Evolutionary conservation across 306 rosid species (phyloP).

Genomic region (Citrullus colocynthis): DNA sequence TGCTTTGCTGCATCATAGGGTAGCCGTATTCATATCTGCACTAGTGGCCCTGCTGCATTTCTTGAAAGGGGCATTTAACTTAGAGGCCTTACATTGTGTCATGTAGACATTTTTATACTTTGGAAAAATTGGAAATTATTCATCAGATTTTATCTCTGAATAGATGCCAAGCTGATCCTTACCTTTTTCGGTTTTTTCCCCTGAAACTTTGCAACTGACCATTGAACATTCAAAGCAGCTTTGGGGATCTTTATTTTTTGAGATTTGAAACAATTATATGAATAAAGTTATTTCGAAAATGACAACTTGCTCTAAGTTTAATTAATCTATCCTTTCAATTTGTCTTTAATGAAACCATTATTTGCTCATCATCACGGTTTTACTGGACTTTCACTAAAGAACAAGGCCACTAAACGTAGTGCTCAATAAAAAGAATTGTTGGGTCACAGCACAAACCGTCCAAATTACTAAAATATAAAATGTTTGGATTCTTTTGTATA

Average conservation of each 20-base stretch:
- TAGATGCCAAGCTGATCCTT: not conserved
- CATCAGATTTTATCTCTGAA: not conserved
- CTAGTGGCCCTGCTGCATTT: slow-evolving; percentile 1
- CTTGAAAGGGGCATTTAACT: slow-evolving; percentile 2
- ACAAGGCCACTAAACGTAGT: not conserved
- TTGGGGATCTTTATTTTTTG: not conserved
- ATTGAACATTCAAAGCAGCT: not conserved
- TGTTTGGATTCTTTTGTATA: not conserved
- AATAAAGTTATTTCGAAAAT: not conserved
- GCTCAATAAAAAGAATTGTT: not conserved
- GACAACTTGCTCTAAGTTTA: not conserved
- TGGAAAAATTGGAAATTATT: not conserved
- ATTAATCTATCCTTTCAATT: not conserved
- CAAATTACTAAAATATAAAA: not conserved
- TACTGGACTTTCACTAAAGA: not conserved
- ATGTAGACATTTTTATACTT: slow-evolving; percentile 2
- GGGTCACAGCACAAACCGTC: not conserved
- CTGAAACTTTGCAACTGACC: not conserved
- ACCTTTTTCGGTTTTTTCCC: not conserved
- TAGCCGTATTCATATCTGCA: not conserved
- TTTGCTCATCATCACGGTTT: not conserved
- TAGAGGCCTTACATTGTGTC: slow-evolving; percentile 4
- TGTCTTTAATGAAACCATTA: not conserved
- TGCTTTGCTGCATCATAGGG: not conserved
- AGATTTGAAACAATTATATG: not conserved